Evolutionary conservation across 2,329 filamentous ascomycete genomes (phyloP), one percentile per base, ranked within the genome.

Genomic region (Hypoxylon sp.): DNA sequence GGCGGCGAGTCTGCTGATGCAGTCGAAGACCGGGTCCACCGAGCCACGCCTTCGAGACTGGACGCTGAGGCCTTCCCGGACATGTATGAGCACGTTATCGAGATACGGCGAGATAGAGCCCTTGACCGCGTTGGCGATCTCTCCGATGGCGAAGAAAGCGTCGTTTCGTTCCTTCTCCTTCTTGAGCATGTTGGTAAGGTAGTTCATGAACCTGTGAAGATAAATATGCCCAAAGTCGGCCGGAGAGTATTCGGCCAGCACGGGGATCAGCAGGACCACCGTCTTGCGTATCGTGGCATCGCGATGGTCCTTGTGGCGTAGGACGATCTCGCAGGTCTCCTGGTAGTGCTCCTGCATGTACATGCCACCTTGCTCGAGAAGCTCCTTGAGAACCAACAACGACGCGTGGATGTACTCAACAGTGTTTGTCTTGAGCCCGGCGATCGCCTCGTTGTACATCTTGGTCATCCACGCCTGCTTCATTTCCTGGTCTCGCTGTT

Each of bases 341-440:
- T 91, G 88, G 78, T 98, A 99, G 75, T 94, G 89, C 38, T 94
- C 92, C 74, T 97, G 93, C 96, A 99, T 98, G 79, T 97, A 99
- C 95, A 99, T 99, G 72, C 93, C 94, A 55, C 96, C 96, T 77
- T 97, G 95, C 68, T 96, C 88, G 16, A 99, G 87, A 49, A 99
- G 86, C 80, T 98, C 95, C 77, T 95, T 96, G 73, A 98, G 85
- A 1, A 96, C 93, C 18, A 99, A 85, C 40, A 99, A 85, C 1
- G 95, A 97, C n/a, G 93, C 96, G 76, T 99, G 96, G 42, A 97
- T 91, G 64, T 89, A 91, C 77, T 99, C 96, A 57, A 96, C 86
- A 16, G 93, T 93, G 72, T 89, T 91, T 52, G 90, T 86, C 76
- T 90, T 89, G 71, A 99, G 89, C 5, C 94, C 94, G 65, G 87